These are phyloP conservation scores for Cladosporium sp. DNA, from an alignment of 2,329 filamentous ascomycete species.

Conservation along the genomic window DNA sequence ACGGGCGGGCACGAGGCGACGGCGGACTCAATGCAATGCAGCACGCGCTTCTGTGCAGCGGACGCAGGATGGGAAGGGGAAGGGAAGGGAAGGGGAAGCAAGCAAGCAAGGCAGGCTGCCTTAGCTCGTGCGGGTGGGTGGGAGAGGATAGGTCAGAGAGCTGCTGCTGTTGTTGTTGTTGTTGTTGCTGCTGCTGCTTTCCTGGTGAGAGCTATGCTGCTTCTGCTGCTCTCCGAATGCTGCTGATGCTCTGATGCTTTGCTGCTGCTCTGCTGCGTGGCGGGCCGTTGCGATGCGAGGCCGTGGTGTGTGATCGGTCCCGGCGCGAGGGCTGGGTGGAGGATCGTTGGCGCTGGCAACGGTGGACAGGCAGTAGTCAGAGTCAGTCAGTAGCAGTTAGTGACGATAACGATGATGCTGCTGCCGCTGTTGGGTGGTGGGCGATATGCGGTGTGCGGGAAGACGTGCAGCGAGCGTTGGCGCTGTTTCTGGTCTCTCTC, in stretches of 20 bases:
- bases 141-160: background rate
- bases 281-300: conserved; percentile 12
- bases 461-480: conserved; percentile 5
- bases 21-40: conserved; percentile 6
- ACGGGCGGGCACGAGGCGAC: conserved; percentile 7
- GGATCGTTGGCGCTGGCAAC: background rate
- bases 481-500: background rate
- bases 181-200: background rate
- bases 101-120: conserved; percentile 11
- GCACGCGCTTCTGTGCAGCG: conserved; percentile 12
- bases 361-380: background rate
- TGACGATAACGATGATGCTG: background rate
- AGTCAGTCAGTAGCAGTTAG: background rate
- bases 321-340: conserved; percentile 5
- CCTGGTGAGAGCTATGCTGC: background rate
- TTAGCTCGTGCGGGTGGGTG: conserved; percentile 1
- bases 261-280: conserved; percentile 7
- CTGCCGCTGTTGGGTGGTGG: background rate
- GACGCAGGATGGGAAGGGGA: background rate
- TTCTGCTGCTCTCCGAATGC: conserved; percentile 1
- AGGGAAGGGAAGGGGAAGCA: background rate
- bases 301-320: background rate
- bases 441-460: conserved; percentile 11
- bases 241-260: background rate
- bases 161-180: background rate